These are phyloP conservation scores for Calamus simplicifolius DNA, from an alignment of 176 grass and related monocot species.

Conservation along the genomic window DNA sequence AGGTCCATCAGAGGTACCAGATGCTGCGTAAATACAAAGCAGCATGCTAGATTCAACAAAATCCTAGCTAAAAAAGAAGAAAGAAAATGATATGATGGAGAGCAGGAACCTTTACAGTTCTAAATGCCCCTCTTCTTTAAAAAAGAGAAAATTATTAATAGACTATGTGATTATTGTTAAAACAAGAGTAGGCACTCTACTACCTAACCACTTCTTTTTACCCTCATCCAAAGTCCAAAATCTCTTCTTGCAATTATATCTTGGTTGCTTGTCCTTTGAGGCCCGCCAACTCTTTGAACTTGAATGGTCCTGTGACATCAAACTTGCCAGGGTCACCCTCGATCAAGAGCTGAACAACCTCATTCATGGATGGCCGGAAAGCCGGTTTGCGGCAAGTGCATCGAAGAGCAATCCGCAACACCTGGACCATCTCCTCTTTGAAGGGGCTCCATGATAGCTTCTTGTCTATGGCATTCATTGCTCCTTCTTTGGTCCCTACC, in stretches of 20 bases:
- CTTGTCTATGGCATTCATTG: slow-evolving; percentile 57
- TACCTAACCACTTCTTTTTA: too few relatives aligned
- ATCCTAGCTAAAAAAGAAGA: slow-evolving; percentile 10
- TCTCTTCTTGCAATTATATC: too few relatives aligned
- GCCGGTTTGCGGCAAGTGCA: slow-evolving; percentile 71
- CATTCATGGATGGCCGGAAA: slow-evolving; percentile 78
- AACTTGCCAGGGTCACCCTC: slow-evolving; percentile 37
- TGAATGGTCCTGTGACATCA: slow-evolving; percentile 15
- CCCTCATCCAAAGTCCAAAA: too few relatives aligned
- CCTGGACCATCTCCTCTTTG: slow-evolving; percentile 81
- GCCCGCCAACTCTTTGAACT: slow-evolving; percentile 12
- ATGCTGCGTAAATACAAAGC: slow-evolving; percentile 99
- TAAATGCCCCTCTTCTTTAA: neutral
- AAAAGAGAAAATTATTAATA: too few relatives aligned
- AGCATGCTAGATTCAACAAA: slow-evolving; percentile 14
- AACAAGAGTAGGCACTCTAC: too few relatives aligned
- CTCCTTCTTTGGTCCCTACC: slow-evolving; percentile 33
- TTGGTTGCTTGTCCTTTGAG: slow-evolving; percentile 8
- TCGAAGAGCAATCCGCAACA: slow-evolving; percentile 55
- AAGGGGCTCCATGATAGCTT: slow-evolving; percentile 50
- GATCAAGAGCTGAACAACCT: slow-evolving; percentile 81
- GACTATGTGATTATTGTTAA: too few relatives aligned
- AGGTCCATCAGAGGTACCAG: slow-evolving; percentile 58
- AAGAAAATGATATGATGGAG: slow-evolving; percentile 7
- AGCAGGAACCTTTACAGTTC: slow-evolving; percentile 8